These are phyloP conservation scores for Podaxis sp. DNA, from an alignment of 768 basidiomycete species.

Conservation along the genomic window DNA sequence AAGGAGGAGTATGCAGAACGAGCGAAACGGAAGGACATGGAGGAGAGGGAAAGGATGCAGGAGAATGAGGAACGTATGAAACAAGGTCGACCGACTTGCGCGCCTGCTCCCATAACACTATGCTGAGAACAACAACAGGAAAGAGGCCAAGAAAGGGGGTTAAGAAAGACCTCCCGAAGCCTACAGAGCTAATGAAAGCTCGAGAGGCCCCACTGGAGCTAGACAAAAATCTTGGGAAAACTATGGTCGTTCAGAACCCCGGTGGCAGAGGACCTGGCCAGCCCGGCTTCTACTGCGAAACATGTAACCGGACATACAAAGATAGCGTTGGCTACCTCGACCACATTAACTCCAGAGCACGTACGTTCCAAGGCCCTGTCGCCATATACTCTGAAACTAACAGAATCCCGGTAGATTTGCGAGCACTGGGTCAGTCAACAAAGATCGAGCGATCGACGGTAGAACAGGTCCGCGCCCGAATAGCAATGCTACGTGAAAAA, in stretches of 20 bases:
- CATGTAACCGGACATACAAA: slow-evolving; percentile 89
- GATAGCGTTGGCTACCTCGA: slow-evolving; percentile 94
- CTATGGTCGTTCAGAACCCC: slow-evolving; percentile 87
- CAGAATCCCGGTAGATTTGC: slow-evolving; percentile 62
- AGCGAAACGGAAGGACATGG: slow-evolving; percentile 78
- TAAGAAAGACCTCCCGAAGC: slow-evolving; percentile 84
- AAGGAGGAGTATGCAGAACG: slow-evolving; percentile 87
- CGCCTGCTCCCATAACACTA: slow-evolving; percentile 1
- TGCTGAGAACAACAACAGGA: slow-evolving; percentile 44
- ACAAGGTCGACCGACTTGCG: slow-evolving; percentile 55
- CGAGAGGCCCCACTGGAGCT: slow-evolving; percentile 84
- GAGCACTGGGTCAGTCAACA: slow-evolving; percentile 94
- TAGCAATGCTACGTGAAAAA: slow-evolving; percentile 83
- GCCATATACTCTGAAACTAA: not conserved
- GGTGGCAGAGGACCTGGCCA: slow-evolving; percentile 84
- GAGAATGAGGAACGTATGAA: slow-evolving; percentile 83
- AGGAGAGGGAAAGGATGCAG: slow-evolving; percentile 80
- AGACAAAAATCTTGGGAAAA: slow-evolving; percentile 94
- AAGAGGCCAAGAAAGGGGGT: slow-evolving; percentile 74
- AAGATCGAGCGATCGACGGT: slow-evolving; percentile 87
- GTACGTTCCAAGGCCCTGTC: slow-evolving; percentile 48
- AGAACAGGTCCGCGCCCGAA: slow-evolving; percentile 89
- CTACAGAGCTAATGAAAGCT: slow-evolving; percentile 90
- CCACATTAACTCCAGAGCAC: slow-evolving; percentile 91
- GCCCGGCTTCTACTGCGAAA: slow-evolving; percentile 92